Percentiles rank a stretch among this genome's conserved stretches.
Conservation (phyloP, 805 yeast species). For the Hanseniaspora taiwanica region DNA sequence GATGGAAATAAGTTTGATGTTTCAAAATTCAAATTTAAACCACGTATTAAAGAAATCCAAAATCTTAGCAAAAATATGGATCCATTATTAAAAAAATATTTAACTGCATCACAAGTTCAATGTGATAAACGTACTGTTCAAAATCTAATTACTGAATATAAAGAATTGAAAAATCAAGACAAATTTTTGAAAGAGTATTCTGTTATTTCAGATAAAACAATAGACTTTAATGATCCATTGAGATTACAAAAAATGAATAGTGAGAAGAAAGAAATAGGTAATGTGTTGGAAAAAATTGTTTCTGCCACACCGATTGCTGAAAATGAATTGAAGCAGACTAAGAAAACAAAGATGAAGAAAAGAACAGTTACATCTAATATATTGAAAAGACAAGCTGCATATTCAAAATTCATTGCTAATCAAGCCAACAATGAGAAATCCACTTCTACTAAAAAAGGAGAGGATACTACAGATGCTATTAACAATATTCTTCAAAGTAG, state of each 20-base stretch:
- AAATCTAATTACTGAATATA: conserved; percentile 15
- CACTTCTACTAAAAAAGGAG: too few relatives aligned
- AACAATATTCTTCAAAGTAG: neutral
- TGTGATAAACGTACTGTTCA: conserved; percentile 14
- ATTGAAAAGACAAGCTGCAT: too few relatives aligned
- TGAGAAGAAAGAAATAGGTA: neutral
- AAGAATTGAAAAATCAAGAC: conserved; percentile 5
- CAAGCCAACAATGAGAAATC: too few relatives aligned
- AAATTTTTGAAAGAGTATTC: neutral
- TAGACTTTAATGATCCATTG: neutral
- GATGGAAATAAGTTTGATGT: too few relatives aligned
- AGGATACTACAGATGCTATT: neutral
- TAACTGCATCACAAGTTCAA: conserved; percentile 20
- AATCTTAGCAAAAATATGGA: conserved; percentile 18
- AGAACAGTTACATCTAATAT: too few relatives aligned
- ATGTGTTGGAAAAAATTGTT: neutral
- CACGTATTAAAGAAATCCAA: conserved; percentile 21
- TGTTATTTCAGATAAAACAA: neutral
- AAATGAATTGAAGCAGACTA: neutral
- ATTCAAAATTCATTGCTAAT: too few relatives aligned
- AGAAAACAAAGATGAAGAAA: neutral
- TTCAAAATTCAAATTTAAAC: conserved; percentile 11
- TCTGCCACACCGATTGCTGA: too few relatives aligned
- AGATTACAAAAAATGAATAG: neutral
- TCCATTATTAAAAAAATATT: conserved; percentile 15